Conservation (phyloP, 352 stramenopile species). For the Globisporangium cederbergense region DNA sequence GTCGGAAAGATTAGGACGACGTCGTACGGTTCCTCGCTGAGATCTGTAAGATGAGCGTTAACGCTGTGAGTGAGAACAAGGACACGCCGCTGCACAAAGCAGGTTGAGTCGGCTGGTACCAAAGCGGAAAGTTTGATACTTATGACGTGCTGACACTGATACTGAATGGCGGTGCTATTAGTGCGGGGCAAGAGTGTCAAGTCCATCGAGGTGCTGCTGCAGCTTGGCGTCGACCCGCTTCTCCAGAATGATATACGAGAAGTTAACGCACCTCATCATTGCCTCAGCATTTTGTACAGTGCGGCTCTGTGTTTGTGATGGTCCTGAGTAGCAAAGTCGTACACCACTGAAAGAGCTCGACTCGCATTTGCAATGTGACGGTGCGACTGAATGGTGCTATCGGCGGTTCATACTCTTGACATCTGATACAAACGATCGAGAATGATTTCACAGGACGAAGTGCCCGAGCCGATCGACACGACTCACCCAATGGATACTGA, state of each 20-base stretch:
- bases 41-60: conserved; percentile 45
- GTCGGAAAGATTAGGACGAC: conserved; percentile 59
- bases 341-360: conserved; percentile 66
- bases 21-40: conserved; percentile 53
- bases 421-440: not conserved
- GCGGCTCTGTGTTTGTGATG: not conserved
- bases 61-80: conserved; percentile 55
- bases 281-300: too few species aligned
- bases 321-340: conserved; percentile 44
- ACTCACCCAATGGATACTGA: conserved; percentile 8
- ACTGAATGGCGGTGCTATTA: not conserved
- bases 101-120: conserved; percentile 28
- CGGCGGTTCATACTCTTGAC: not conserved
- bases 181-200: conserved; percentile 48
- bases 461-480: conserved; percentile 4
- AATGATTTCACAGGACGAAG: conserved; percentile 2
- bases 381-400: conserved; percentile 16
- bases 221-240: conserved; percentile 49
- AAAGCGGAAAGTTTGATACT: not conserved
- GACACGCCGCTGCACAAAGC: conserved; percentile 82
- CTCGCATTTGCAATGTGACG: conserved; percentile 20
- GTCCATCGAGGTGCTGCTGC: conserved; percentile 54
- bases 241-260: conserved; percentile 52
- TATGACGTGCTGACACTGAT: not conserved
- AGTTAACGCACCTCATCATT: not conserved